Conservation (phyloP, 441 rosid species). For the Iberis amara region DNA sequence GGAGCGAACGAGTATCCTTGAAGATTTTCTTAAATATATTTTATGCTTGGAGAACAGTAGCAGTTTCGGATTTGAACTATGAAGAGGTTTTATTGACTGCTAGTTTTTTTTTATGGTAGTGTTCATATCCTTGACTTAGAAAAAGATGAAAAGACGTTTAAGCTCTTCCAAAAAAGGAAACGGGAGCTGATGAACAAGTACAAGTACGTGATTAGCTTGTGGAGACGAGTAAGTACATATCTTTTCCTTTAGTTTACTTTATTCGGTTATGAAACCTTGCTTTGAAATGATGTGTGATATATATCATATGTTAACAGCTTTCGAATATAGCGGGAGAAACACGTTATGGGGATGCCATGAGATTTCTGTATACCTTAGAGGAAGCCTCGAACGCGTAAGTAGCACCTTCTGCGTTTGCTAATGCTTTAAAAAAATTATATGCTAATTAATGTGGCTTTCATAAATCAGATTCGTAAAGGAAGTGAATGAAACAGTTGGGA, state of each 20-base stretch:
- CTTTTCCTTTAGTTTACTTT: slow-evolving; percentile 13
- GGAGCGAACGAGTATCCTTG: slow-evolving; percentile 96
- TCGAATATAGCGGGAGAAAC: slow-evolving; percentile 70
- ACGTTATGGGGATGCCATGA: slow-evolving; percentile 75
- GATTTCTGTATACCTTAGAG: slow-evolving; percentile 64
- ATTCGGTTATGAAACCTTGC: neutral
- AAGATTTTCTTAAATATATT: neutral
- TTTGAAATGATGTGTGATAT: neutral
- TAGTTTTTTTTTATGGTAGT: neutral
- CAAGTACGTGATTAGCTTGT: slow-evolving; percentile 72
- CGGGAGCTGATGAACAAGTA: slow-evolving; percentile 78
- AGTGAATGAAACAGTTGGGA: slow-evolving; percentile 67
- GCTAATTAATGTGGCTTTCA: neutral
- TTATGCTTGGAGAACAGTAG: slow-evolving; percentile 5
- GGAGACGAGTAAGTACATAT: slow-evolving; percentile 78
- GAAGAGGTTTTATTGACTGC: neutral
- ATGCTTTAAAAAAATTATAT: neutral
- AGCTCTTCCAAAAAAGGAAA: slow-evolving; percentile 60
- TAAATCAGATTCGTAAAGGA: slow-evolving; percentile 62
- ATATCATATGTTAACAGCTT: slow-evolving; percentile 42
- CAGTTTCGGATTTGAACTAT: slow-evolving; percentile 6
- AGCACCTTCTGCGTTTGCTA: neutral
- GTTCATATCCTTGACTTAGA: slow-evolving; percentile 45
- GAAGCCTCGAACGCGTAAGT: slow-evolving; percentile 70
- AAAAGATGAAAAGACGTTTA: slow-evolving; percentile 72